Evolutionary conservation across 768 basidiomycete species (phyloP).

Genomic region (Pulveroboletus ravenelii): DNA sequence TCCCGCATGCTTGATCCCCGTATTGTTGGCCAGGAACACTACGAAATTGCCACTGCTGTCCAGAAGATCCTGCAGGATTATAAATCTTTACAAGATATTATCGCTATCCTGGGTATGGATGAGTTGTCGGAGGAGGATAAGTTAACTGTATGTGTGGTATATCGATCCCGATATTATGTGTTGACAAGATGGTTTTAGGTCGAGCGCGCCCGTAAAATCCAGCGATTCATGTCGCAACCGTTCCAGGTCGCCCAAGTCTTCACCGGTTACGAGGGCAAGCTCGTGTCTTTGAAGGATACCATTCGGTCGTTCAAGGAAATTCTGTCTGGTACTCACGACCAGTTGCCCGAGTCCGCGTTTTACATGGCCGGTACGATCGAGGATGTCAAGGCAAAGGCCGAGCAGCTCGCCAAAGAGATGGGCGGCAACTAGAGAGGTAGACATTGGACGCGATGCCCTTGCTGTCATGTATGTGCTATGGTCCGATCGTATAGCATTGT

Average conservation of each 20-base stretch:
- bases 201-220: constrained; percentile 97
- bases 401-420: constrained; percentile 95
- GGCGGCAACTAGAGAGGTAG: constrained; percentile 36
- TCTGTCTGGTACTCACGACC: constrained; percentile 82
- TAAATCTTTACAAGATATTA: constrained; percentile 98
- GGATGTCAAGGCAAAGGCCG: constrained; percentile 96
- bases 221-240: constrained; percentile 99
- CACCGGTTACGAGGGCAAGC: constrained; percentile 98
- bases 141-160: constrained; percentile 48
- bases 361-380: constrained; percentile 98
- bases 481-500: constrained; percentile 11
- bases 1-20: constrained; percentile 99
- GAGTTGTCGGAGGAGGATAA: constrained; percentile 99
- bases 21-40: constrained; percentile 94
- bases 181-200: constrained; percentile 46
- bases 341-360: constrained; percentile 93
- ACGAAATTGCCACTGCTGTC: constrained; percentile 91
- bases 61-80: constrained; percentile 98
- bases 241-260: constrained; percentile 99
- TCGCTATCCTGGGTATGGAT: constrained; percentile 99
- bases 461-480: background rate
- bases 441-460: constrained; percentile 13
- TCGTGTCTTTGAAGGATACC: constrained; percentile 95
- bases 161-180: background rate
- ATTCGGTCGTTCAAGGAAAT: constrained; percentile 98